Evolutionary conservation across 192 early-diverging fungal genomes (phyloP).

Genomic region (Coemansia sp.): DNA sequence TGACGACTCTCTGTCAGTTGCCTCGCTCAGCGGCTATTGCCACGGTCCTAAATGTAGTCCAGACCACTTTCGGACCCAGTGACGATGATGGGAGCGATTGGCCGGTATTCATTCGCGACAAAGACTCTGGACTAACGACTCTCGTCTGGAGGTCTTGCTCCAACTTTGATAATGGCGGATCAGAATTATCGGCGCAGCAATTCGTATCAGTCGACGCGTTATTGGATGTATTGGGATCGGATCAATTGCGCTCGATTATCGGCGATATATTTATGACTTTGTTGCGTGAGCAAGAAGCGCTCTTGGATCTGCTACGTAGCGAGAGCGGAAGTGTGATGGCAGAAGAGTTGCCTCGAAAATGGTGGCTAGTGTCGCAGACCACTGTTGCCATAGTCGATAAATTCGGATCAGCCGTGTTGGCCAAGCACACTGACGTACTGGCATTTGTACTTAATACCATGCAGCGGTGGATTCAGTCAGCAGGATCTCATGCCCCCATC

Average conservation of each 20-base stretch:
- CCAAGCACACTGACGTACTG: constrained; percentile 76
- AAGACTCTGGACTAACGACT: not conserved
- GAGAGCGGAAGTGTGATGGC: not conserved
- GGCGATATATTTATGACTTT: constrained; percentile 79
- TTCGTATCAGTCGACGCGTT: constrained; percentile 65
- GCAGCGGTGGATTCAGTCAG: constrained; percentile 40
- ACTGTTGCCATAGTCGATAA: constrained; percentile 65
- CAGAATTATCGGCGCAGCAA: constrained; percentile 31
- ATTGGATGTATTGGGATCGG: constrained; percentile 63
- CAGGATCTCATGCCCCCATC: constrained; percentile 14
- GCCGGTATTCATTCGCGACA: constrained; percentile 29
- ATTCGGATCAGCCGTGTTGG: constrained; percentile 74
- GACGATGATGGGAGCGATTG: constrained; percentile 22
- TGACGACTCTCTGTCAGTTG: constrained; percentile 20
- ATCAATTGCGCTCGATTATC: constrained; percentile 61
- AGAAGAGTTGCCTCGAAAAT: constrained; percentile 21
- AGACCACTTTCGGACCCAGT: constrained; percentile 25
- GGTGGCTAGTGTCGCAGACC: constrained; percentile 53
- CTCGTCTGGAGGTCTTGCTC: not conserved
- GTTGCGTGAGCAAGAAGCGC: constrained; percentile 67
- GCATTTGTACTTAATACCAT: constrained; percentile 68
- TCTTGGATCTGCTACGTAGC: constrained; percentile 49
- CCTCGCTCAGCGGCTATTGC: constrained; percentile 26
- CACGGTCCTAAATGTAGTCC: constrained; percentile 28
- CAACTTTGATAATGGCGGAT: not conserved